Conservation (phyloP, 768 basidiomycete species). For the Rubroboletus satanas region DNA sequence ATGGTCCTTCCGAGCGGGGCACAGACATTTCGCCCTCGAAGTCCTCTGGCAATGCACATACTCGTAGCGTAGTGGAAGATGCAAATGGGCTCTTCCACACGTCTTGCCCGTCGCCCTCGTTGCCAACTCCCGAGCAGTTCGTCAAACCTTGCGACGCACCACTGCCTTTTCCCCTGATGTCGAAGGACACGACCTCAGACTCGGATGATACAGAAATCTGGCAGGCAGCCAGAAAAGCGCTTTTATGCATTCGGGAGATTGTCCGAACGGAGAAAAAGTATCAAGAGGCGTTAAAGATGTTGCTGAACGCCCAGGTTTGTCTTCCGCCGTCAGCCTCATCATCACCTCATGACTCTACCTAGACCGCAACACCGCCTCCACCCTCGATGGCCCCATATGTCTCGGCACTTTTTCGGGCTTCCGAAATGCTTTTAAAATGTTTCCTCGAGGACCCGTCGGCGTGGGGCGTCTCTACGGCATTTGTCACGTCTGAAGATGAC, state of each 20-base stretch:
- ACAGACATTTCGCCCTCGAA: neutral
- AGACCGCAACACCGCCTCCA: conserved; percentile 43
- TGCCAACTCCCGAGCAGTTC: neutral
- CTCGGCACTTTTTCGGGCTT: conserved; percentile 47
- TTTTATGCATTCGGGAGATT: conserved; percentile 47
- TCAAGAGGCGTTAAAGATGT: conserved; percentile 34
- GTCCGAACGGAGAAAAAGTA: conserved; percentile 46
- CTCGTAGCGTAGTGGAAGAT: neutral
- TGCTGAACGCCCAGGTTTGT: conserved; percentile 36
- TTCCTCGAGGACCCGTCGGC: conserved; percentile 62
- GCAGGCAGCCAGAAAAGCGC: conserved; percentile 37
- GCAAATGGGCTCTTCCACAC: neutral
- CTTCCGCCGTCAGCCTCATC: neutral
- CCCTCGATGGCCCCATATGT: conserved; percentile 50
- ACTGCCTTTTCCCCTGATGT: neutral
- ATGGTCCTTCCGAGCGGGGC: neutral
- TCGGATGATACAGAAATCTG: conserved; percentile 30
- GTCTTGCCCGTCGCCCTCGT: neutral
- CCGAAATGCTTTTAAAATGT: conserved; percentile 45
- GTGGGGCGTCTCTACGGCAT: conserved; percentile 59
- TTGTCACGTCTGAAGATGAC: conserved; percentile 49
- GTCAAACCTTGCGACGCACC: neutral
- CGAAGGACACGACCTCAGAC: conserved; percentile 7
- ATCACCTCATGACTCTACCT: conserved; percentile 8
- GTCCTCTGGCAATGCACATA: neutral